Conservation (phyloP, 2,329 filamentous ascomycete species). For the Septoria linicola region DNA sequence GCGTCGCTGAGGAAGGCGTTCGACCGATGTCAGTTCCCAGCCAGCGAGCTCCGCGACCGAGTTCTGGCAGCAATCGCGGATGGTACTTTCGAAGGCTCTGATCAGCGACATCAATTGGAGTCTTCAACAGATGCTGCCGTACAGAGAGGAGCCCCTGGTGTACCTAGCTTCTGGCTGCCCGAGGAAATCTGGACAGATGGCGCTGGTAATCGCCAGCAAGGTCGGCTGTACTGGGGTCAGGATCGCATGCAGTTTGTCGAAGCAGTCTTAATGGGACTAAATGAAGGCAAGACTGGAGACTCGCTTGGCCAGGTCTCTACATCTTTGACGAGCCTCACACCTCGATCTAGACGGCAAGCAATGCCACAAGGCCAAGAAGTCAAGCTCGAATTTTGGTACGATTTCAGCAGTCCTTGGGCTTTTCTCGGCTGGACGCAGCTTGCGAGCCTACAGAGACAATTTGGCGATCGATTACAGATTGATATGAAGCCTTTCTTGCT, state of each 20-base stretch:
- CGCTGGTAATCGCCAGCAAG: conserved; percentile 12
- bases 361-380: conserved; percentile 20
- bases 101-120: conserved; percentile 20
- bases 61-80: conserved; percentile 22
- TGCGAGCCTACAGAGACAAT: conserved; percentile 18
- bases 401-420: conserved; percentile 28
- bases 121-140: conserved; percentile 25
- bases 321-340: conserved; percentile 15
- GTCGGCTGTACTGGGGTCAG: conserved; percentile 30
- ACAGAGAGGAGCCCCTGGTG: conserved; percentile 25
- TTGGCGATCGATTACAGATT: conserved; percentile 21
- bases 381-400: conserved; percentile 30
- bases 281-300: conserved; percentile 18
- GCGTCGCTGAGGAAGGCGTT: conserved; percentile 18
- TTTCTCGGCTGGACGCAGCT: conserved; percentile 29
- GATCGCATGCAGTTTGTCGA: conserved; percentile 30
- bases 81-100: conserved; percentile 22
- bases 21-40: conserved; percentile 7
- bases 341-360: conserved; percentile 1
- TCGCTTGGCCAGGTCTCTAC: conserved; percentile 13
- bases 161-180: conserved; percentile 26
- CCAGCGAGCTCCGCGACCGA: background rate
- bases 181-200: conserved; percentile 23
- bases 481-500: conserved; percentile 30
- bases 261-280: conserved; percentile 21